Percentiles rank a stretch among this genome's conserved stretches.
Conservation (phyloP, 108 stramenopile genomes). For the Cyclotella atomus region DNA sequence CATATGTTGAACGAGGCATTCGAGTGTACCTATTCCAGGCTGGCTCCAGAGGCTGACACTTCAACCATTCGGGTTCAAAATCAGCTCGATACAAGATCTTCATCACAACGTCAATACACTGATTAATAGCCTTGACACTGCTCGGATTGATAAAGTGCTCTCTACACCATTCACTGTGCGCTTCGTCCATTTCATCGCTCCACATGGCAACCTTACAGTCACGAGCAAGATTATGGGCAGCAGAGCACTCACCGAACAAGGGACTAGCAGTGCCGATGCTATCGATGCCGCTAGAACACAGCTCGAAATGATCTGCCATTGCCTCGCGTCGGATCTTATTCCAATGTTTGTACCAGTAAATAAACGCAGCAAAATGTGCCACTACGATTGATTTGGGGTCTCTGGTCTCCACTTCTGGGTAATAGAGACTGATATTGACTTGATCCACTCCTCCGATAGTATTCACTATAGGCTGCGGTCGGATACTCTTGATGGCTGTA, state of each 20-base stretch:
- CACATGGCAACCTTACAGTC: slow-evolving; percentile 43
- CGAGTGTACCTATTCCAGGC: slow-evolving; percentile 37
- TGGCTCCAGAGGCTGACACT: slow-evolving; percentile 45
- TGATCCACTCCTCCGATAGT: slow-evolving; percentile 39
- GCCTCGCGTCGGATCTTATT: slow-evolving; percentile 23
- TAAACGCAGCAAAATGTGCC: slow-evolving; percentile 55
- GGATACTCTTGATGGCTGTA: slow-evolving; percentile 34
- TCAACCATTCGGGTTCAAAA: slow-evolving; percentile 59
- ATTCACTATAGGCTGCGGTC: slow-evolving; percentile 49
- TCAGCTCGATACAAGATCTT: slow-evolving; percentile 43
- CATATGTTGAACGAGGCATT: slow-evolving; percentile 7
- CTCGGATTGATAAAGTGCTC: slow-evolving; percentile 56
- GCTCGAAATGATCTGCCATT: slow-evolving; percentile 27
- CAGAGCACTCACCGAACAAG: slow-evolving; percentile 9
- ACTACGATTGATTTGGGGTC: slow-evolving; percentile 37
- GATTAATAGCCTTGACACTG: slow-evolving; percentile 41
- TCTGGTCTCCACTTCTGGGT: slow-evolving; percentile 26
- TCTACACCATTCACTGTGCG: slow-evolving; percentile 54
- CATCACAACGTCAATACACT: slow-evolving; percentile 41
- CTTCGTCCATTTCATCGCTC: slow-evolving; percentile 48
- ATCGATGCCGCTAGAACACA: slow-evolving; percentile 4
- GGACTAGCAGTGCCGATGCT: slow-evolving; percentile 1
- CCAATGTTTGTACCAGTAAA: slow-evolving; percentile 54
- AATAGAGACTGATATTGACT: slow-evolving; percentile 33
- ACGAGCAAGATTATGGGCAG: background rate